A percentile compares a stretch with the other conserved stretches of the same genome.
Evolutionary conservation across 2,329 filamentous ascomycete species (phyloP).

Genomic region (Scedosporium apiospermum): DNA sequence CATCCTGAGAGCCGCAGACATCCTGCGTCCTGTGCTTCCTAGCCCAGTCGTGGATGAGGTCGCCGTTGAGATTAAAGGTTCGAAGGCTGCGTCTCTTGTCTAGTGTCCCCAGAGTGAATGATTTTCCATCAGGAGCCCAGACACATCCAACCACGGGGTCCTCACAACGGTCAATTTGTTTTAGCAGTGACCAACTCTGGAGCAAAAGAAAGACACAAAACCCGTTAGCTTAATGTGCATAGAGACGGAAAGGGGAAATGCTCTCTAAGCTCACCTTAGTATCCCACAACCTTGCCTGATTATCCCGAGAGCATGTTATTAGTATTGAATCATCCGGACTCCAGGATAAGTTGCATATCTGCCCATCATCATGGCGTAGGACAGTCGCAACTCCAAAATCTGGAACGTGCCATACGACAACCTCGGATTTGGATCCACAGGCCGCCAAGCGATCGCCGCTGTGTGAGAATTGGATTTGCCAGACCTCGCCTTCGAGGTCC

Average conservation of each 20-base stretch:
- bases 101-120: conserved; percentile 71
- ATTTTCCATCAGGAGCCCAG: conserved; percentile 73
- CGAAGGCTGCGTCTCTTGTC: conserved; percentile 58
- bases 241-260: not conserved
- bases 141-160: conserved; percentile 82
- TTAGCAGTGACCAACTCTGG: conserved; percentile 54
- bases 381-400: conserved; percentile 56
- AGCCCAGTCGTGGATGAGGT: conserved; percentile 55
- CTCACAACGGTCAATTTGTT: conserved; percentile 59
- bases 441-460: conserved; percentile 76
- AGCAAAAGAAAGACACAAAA: not conserved
- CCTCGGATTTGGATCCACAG: conserved; percentile 63
- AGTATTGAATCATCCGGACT: conserved; percentile 84
- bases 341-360: conserved; percentile 78
- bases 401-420: conserved; percentile 73
- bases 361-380: conserved; percentile 56
- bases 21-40: conserved; percentile 72
- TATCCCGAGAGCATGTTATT: conserved; percentile 72
- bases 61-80: conserved; percentile 59
- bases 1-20: conserved; percentile 72
- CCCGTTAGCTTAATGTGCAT: not conserved
- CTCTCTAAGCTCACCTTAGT: conserved; percentile 41
- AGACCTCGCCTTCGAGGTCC: conserved; percentile 67
- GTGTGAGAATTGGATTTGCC: conserved; percentile 85
- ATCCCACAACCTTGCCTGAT: conserved; percentile 67